These are phyloP conservation scores for Scenedesmus sp. DNA, from an alignment of 163 green algal species.

Conservation along the genomic window DNA sequence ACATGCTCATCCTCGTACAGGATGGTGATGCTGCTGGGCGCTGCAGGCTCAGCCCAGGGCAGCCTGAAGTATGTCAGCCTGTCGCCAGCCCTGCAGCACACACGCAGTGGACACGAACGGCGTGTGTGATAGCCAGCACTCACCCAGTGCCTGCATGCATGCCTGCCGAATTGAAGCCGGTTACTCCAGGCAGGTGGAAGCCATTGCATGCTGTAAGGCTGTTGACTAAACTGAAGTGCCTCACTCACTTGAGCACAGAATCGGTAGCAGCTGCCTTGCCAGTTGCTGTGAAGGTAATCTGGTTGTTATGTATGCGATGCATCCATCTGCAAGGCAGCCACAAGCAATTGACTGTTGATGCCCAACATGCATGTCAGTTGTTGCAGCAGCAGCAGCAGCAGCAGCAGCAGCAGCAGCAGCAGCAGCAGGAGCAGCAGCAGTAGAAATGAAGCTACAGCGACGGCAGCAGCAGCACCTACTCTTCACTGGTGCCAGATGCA, in stretches of 20 bases:
- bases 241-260: not conserved
- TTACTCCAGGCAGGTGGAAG: too few relatives aligned
- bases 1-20: conserved; percentile 64
- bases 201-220: not conserved
- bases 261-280: not conserved
- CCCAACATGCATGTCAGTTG: not conserved
- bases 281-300: not conserved
- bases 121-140: not conserved
- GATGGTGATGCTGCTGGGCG: conserved; percentile 55
- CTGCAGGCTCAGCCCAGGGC: conserved; percentile 58
- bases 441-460: not conserved
- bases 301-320: not conserved
- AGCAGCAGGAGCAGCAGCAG: not conserved
- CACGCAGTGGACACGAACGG: not conserved
- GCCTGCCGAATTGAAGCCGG: not conserved
- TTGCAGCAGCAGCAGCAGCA: not conserved
- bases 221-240: not conserved
- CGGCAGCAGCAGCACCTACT: not conserved
- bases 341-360: not conserved
- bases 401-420: not conserved
- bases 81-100: conserved; percentile 52
- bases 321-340: not conserved
- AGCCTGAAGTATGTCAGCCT: conserved; percentile 46
- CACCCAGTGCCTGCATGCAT: not conserved
- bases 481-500: not conserved